phyloP scores from a whole-genome alignment of 192 early-diverging fungal genomes.

The Coemansia sp. region DNA sequence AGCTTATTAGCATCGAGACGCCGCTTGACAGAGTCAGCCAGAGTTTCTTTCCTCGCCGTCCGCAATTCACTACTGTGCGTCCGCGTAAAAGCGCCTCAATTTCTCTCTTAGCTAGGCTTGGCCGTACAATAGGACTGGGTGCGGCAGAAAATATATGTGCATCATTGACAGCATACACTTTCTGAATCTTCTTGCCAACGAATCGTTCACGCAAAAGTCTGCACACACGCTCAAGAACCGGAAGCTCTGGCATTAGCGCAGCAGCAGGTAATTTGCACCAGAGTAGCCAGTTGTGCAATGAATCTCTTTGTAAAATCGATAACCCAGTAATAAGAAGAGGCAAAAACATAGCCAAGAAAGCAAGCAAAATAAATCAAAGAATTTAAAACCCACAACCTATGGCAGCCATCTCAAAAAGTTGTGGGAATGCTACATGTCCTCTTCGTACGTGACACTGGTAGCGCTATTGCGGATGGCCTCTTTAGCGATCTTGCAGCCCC shows the following conservation, averaged over 20 bases:
- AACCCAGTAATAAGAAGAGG: background rate
- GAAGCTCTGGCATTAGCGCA: constrained; percentile 66
- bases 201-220: constrained; percentile 55
- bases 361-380: background rate
- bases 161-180: constrained; percentile 55
- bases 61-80: constrained; percentile 59
- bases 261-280: background rate
- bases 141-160: constrained; percentile 49
- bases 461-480: constrained; percentile 55
- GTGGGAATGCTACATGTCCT: background rate
- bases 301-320: background rate
- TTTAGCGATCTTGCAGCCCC: constrained; percentile 66
- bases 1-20: constrained; percentile 57
- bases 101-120: constrained; percentile 8
- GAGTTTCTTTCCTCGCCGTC: constrained; percentile 77
- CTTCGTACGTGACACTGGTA: constrained; percentile 9
- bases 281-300: background rate
- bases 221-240: constrained; percentile 71
- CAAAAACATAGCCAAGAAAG: background rate
- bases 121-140: background rate
- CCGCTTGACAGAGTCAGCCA: constrained; percentile 42
- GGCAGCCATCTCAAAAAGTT: background rate
- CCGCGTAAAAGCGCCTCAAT: constrained; percentile 44
- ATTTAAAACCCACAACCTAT: background rate
- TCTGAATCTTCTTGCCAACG: constrained; percentile 54